These are phyloP conservation scores for Lycium ferocissimum DNA, from an alignment of 257 asterid species.

Conservation along the genomic window DNA sequence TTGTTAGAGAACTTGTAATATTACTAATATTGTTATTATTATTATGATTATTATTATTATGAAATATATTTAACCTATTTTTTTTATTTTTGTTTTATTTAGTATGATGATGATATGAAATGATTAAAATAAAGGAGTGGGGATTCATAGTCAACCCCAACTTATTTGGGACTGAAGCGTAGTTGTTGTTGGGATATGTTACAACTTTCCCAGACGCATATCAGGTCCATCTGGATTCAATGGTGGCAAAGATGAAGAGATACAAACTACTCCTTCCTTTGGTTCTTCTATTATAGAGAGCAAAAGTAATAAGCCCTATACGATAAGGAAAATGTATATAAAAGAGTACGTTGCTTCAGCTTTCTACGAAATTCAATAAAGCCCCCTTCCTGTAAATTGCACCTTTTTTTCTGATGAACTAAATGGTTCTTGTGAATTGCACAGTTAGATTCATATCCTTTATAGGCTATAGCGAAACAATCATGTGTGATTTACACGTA, in stretches of 20 bases:
- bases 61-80: too few relatives aligned
- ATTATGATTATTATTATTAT: too few relatives aligned
- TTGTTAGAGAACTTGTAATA: too few relatives aligned
- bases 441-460: slow-evolving; percentile 4
- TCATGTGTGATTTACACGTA: slow-evolving; percentile 17
- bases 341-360: neutral
- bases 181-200: neutral
- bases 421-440: neutral
- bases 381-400: neutral
- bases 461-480: slow-evolving; percentile 3
- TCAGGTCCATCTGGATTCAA: neutral
- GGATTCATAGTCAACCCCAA: too few relatives aligned
- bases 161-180: too few relatives aligned
- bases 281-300: neutral
- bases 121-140: too few relatives aligned
- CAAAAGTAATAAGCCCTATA: neutral
- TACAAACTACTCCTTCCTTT: neutral
- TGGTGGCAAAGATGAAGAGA: neutral
- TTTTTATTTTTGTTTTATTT: too few relatives aligned
- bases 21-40: too few relatives aligned
- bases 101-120: too few relatives aligned
- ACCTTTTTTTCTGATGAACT: neutral
- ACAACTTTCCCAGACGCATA: neutral
- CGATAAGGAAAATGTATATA: neutral
- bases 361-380: neutral